These are phyloP conservation scores for Colletotrichum orchidophilum DNA, from an alignment of 2,329 filamentous ascomycete species.

Conservation along the genomic window DNA sequence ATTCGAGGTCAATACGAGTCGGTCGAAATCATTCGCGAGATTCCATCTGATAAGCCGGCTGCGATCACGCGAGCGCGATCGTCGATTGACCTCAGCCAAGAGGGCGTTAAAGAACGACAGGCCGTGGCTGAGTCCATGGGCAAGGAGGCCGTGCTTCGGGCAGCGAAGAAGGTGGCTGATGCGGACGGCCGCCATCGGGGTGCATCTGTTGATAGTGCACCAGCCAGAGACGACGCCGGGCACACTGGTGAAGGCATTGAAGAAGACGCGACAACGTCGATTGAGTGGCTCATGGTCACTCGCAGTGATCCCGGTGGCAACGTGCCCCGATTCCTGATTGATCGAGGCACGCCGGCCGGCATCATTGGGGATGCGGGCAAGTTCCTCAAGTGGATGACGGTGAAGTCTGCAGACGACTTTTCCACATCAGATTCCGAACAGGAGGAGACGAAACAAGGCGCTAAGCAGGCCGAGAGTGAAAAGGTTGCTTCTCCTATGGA, in stretches of 20 bases:
- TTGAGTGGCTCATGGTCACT: conserved; percentile 95
- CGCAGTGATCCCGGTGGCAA: conserved; percentile 88
- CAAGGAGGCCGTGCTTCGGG: conserved; percentile 53
- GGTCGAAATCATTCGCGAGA: conserved; percentile 88
- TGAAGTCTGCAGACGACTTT: conserved; percentile 50
- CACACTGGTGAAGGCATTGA: conserved; percentile 17
- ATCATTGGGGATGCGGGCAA: conserved; percentile 83
- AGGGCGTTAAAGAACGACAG: conserved; percentile 42
- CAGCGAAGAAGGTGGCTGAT: conserved; percentile 42
- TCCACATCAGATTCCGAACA: conserved; percentile 34
- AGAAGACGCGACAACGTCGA: conserved; percentile 49
- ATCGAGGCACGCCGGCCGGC: conserved; percentile 83
- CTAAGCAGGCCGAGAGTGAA: conserved; percentile 42
- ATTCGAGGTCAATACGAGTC: conserved; percentile 91
- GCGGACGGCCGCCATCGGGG: conserved; percentile 39
- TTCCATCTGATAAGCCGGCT: conserved; percentile 63
- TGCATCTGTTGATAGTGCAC: conserved; percentile 28
- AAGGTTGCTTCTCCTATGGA: conserved; percentile 39
- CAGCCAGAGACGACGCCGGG: conserved; percentile 42
- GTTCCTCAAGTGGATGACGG: conserved; percentile 78
- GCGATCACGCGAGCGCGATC: conserved; percentile 53
- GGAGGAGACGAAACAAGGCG: conserved; percentile 35
- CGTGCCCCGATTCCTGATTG: conserved; percentile 91
- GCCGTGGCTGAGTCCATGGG: conserved; percentile 41
- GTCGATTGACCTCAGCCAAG: conserved; percentile 52